Percentiles rank a stretch among this genome's conserved stretches.
phyloP scores from a whole-genome alignment of 805 yeast genomes.

The Lipomyces orientalis region DNA sequence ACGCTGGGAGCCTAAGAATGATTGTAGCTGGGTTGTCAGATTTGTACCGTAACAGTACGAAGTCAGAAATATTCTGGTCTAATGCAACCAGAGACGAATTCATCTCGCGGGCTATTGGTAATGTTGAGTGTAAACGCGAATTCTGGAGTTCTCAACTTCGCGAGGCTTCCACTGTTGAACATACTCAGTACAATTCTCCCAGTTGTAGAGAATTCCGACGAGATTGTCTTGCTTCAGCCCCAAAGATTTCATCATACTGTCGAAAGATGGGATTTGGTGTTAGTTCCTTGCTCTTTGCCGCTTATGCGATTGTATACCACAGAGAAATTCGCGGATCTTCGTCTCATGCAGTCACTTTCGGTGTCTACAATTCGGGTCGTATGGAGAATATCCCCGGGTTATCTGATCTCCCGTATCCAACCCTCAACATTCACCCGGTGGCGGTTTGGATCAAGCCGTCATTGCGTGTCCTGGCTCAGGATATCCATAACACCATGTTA shows the following conservation, averaged over 20 bases:
- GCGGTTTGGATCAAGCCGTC: conserved; percentile 8
- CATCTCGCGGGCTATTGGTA: too few relatives aligned
- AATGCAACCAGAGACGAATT: background rate
- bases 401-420: conserved; percentile 29
- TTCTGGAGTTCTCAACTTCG: conserved; percentile 11
- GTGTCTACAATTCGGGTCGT: conserved; percentile 39
- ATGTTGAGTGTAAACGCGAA: background rate
- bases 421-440: conserved; percentile 37
- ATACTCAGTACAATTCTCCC: background rate
- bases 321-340: background rate
- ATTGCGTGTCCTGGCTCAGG: conserved; percentile 18
- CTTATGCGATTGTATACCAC: conserved; percentile 17
- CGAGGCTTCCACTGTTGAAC: background rate
- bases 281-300: conserved; percentile 28
- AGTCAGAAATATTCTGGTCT: background rate
- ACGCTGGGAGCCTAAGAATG: conserved; percentile 39
- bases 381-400: conserved; percentile 21
- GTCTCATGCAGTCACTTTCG: conserved; percentile 22
- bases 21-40: conserved; percentile 19
- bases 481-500: conserved; percentile 21
- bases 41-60: conserved; percentile 7
- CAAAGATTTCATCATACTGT: conserved; percentile 1
- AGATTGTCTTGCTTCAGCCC: background rate
- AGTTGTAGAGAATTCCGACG: background rate
- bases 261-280: conserved; percentile 6